Percentiles rank a stretch among this genome's conserved stretches.
Conservation (phyloP, 2,329 filamentous ascomycete genomes). For the Tolypocladium pustulatum region DNA sequence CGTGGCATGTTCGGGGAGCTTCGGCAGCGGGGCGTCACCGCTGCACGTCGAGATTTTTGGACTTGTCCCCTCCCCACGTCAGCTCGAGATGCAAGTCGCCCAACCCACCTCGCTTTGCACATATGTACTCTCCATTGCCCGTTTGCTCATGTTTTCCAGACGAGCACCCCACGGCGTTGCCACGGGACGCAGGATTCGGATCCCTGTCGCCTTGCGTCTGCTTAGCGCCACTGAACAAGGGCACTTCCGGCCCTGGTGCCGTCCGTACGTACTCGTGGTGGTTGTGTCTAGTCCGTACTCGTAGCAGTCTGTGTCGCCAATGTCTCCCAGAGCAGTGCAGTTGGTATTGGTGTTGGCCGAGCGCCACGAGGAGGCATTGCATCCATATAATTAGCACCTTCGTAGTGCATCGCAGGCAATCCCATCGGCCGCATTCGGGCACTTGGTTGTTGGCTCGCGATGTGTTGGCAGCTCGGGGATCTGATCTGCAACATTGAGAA, state of each 20-base stretch:
- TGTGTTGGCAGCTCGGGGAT: not conserved
- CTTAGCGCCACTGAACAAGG: constrained; percentile 1
- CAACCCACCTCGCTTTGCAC: not conserved
- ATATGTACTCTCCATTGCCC: not conserved
- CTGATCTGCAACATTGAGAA: not conserved
- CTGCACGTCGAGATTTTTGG: not conserved
- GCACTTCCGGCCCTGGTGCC: not conserved
- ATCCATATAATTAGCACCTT: not conserved
- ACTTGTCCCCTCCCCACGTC: not conserved
- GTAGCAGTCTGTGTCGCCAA: not conserved
- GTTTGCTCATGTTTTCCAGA: not conserved
- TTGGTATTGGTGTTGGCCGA: not conserved
- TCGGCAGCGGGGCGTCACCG: not conserved
- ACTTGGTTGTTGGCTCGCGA: not conserved
- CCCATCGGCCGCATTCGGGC: not conserved
- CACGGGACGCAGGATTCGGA: constrained; percentile 10
- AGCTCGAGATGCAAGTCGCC: not conserved
- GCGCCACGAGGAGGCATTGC: not conserved
- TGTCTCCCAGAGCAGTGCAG: not conserved
- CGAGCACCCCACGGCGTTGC: not conserved
- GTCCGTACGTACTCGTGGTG: not conserved
- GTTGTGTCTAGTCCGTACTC: not conserved
- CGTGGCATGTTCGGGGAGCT: not conserved
- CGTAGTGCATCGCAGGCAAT: not conserved
- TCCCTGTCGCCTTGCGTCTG: constrained; percentile 13